Percentiles rank a stretch among this genome's conserved stretches.
phyloP scores from a whole-genome alignment of 2,329 filamentous ascomycete genomes.

The Aspergillus novofumigatus region DNA sequence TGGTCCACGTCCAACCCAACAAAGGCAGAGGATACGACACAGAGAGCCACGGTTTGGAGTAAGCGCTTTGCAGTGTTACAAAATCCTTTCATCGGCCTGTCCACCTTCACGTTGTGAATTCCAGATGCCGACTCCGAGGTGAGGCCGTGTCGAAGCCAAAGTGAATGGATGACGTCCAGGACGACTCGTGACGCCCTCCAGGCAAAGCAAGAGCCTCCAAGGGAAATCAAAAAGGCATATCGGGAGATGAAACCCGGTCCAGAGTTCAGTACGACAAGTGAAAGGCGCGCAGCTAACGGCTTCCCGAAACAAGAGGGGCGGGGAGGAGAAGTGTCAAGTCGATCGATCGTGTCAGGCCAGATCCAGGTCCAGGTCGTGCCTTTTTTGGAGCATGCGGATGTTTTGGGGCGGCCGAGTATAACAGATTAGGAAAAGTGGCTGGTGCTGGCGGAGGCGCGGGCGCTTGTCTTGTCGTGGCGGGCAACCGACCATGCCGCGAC shows the following conservation, averaged over 20 bases:
- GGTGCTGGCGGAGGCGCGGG: constrained; percentile 17
- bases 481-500: constrained; percentile 16
- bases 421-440: constrained; percentile 15
- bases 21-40: background rate
- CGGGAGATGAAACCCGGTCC: constrained; percentile 3
- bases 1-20: background rate
- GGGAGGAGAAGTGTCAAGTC: background rate
- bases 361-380: background rate
- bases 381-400: constrained; percentile 10
- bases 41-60: background rate
- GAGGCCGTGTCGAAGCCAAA: constrained; percentile 10
- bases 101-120: background rate
- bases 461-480: constrained; percentile 27
- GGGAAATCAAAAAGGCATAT: constrained; percentile 20
- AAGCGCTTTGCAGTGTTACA: background rate
- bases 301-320: background rate
- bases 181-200: constrained; percentile 20
- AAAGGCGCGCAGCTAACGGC: background rate
- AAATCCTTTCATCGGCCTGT: constrained; percentile 1
- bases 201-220: constrained; percentile 14
- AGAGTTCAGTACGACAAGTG: background rate
- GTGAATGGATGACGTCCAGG: constrained; percentile 19
- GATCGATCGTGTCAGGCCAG: background rate
- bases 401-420: constrained; percentile 18
- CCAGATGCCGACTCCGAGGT: constrained; percentile 1